These are phyloP conservation scores for Neurospora pannonica DNA, from an alignment of 495 filamentous ascomycete genomes.

Conservation along the genomic window DNA sequence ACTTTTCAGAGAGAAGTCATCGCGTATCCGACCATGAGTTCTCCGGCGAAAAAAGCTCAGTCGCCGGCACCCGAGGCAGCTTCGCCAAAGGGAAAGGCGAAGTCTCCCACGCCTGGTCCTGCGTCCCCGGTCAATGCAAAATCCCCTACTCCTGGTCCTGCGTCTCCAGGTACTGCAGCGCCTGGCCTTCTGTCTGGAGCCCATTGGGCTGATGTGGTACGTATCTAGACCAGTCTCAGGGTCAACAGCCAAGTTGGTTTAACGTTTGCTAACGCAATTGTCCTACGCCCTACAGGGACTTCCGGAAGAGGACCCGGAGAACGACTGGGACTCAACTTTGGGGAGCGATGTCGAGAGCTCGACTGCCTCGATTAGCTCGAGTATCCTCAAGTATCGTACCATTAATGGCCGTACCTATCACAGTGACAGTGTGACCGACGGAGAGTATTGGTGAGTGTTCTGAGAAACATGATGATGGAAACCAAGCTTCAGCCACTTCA, in stretches of 20 bases:
- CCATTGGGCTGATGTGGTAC: conserved; percentile 5
- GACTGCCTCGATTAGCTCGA: conserved; percentile 36
- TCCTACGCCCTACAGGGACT: neutral
- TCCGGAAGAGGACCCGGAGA: conserved; percentile 1
- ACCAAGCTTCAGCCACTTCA: neutral
- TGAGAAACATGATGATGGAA: neutral
- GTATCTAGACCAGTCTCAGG: neutral
- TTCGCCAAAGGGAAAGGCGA: neutral
- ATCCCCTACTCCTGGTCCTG: too few relatives aligned
- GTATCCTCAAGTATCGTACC: conserved; percentile 35
- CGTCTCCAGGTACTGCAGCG: neutral
- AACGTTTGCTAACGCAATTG: neutral
- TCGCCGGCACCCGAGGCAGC: neutral
- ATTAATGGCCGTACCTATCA: conserved; percentile 32
- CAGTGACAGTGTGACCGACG: conserved; percentile 22
- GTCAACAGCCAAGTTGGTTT: neutral
- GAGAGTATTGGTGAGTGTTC: conserved; percentile 15
- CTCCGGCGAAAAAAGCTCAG: neutral
- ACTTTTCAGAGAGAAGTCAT: neutral
- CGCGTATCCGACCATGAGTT: neutral
- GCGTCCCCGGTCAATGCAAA: neutral
- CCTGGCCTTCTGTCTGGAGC: neutral
- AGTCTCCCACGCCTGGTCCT: neutral
- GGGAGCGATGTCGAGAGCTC: conserved; percentile 22
- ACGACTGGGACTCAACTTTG: conserved; percentile 30